Percentiles rank a stretch among this genome's conserved stretches.
Evolutionary conservation across 352 stramenopile species (phyloP).

Genomic region (Globisporangium polare): DNA sequence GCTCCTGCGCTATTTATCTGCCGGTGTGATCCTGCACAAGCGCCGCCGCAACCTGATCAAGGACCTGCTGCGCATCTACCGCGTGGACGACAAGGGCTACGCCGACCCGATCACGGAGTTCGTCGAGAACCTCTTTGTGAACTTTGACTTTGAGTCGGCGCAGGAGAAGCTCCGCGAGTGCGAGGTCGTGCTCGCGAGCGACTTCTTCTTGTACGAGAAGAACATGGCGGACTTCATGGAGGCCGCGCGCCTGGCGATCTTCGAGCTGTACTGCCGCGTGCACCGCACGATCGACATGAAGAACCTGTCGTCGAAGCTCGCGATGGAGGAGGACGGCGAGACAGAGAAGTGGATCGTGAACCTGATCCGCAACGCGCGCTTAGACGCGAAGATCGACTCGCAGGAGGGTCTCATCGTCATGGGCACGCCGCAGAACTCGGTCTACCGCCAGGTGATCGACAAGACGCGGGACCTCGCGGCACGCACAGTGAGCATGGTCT

Average conservation of each 20-base stretch:
- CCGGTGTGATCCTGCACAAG: conserved; percentile 97
- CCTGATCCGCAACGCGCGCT: conserved; percentile 95
- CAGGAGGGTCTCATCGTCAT: conserved; percentile 97
- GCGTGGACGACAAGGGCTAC: conserved; percentile 85
- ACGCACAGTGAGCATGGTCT: conserved; percentile 87
- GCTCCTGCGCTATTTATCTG: conserved; percentile 96
- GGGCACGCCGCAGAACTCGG: conserved; percentile 89
- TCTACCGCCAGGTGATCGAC: conserved; percentile 97
- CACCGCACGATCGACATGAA: conserved; percentile 99
- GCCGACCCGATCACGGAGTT: conserved; percentile 91
- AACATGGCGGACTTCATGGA: conserved; percentile 99
- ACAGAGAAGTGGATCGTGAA: conserved; percentile 99
- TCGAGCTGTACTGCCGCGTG: conserved; percentile 99
- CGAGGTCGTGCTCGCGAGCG: conserved; percentile 92
- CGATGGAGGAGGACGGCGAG: conserved; percentile 94
- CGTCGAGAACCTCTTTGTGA: conserved; percentile 96
- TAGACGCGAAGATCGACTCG: conserved; percentile 99
- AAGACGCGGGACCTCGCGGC: conserved; percentile 95
- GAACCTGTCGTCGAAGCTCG: conserved; percentile 95
- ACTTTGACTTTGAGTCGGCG: conserved; percentile 98
- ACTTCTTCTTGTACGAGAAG: conserved; percentile 97
- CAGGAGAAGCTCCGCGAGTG: conserved; percentile 93
- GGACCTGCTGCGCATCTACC: conserved; percentile 95
- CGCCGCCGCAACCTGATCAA: conserved; percentile 91
- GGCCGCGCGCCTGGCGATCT: conserved; percentile 96